phyloP scores from a whole-genome alignment of 352 stramenopile species.

The Thalassiosira mediterranea region DNA sequence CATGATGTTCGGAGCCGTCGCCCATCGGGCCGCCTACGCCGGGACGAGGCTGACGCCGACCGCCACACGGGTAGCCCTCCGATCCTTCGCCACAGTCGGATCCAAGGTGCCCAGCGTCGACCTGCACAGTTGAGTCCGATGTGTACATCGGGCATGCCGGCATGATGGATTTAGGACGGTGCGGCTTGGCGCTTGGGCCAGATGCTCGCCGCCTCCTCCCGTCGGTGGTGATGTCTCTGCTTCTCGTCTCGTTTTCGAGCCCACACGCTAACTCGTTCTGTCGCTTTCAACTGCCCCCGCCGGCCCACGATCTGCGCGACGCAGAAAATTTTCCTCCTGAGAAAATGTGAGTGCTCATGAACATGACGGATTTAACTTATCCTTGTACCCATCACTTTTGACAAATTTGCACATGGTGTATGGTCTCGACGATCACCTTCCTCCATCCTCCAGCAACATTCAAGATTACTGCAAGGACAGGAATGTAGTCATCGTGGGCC shows the following conservation, averaged over 20 bases:
- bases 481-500: constrained; percentile 69
- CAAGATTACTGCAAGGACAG: constrained; percentile 68
- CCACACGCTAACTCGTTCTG: neutral
- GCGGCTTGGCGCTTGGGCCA: neutral
- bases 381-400: too few species aligned
- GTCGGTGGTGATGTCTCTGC: neutral
- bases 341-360: constrained; percentile 35
- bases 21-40: too few species aligned
- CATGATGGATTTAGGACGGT: neutral
- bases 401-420: too few species aligned
- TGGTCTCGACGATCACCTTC: neutral
- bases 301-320: neutral
- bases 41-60: too few species aligned
- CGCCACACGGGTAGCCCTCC: too few species aligned
- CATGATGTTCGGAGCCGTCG: too few species aligned
- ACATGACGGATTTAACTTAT: neutral
- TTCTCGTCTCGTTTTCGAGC: neutral
- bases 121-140: constrained; percentile 43
- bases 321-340: constrained; percentile 54
- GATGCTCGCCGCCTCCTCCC: neutral
- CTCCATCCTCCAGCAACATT: constrained; percentile 56
- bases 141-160: neutral
- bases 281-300: neutral
- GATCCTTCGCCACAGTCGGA: constrained; percentile 45
- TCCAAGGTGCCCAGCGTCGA: constrained; percentile 46